Percentiles rank a stretch among this genome's conserved stretches.
These are phyloP conservation scores for Lodderomyces theae DNA, from an alignment of 1,139 yeast species.

Conservation along the genomic window DNA sequence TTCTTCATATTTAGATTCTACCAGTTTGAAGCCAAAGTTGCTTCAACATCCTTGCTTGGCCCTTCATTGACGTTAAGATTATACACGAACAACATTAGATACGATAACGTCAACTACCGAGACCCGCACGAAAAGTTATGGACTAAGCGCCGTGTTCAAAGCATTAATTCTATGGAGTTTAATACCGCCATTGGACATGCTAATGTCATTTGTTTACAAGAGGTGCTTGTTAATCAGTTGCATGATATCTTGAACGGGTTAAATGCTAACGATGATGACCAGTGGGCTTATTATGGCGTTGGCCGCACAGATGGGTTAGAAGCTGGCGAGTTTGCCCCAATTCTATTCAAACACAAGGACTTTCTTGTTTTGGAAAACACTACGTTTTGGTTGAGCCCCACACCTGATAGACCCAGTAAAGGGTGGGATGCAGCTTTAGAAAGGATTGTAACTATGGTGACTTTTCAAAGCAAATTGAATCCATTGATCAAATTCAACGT, in stretches of 20 bases:
- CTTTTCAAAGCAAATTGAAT: constrained; percentile 21
- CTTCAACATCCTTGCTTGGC: constrained; percentile 11
- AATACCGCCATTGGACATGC: constrained; percentile 32
- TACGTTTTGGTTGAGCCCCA: constrained; percentile 44
- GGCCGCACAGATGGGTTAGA: constrained; percentile 48
- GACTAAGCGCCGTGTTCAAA: constrained; percentile 34
- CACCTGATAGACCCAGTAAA: constrained; percentile 40
- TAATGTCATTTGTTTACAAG: constrained; percentile 49
- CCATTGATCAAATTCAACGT: constrained; percentile 35
- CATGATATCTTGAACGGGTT: constrained; percentile 40
- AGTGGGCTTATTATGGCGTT: constrained; percentile 45
- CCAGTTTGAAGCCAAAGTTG: not conserved
- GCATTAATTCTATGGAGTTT: constrained; percentile 38
- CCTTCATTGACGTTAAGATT: constrained; percentile 32
- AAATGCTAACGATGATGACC: constrained; percentile 18
- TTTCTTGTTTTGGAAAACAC: constrained; percentile 31
- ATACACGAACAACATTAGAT: constrained; percentile 55
- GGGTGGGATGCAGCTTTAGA: constrained; percentile 44
- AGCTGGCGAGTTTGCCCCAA: constrained; percentile 47
- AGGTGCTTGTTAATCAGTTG: constrained; percentile 52
- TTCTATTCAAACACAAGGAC: constrained; percentile 30
- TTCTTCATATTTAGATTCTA: constrained; percentile 1
- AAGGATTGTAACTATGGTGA: constrained; percentile 44
- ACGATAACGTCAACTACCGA: constrained; percentile 32
- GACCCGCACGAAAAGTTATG: constrained; percentile 42